A percentile compares a stretch with the other conserved stretches of the same genome.
Conservation (phyloP, 805 yeast species). For the Schizosaccharomyces japonicus region DNA sequence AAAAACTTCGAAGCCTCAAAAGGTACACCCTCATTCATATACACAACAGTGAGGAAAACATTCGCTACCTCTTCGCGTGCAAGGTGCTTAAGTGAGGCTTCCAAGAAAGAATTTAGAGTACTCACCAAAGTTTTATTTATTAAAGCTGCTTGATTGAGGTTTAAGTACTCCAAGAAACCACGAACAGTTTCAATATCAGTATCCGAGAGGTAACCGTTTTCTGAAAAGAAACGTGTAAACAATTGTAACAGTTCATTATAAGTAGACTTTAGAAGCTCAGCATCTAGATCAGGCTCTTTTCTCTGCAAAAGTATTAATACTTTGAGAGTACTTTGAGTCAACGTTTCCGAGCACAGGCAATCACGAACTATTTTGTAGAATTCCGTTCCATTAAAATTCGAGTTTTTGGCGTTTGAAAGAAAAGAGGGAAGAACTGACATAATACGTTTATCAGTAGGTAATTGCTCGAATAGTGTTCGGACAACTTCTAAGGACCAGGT, state of each 20-base stretch:
- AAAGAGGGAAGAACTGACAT: too few relatives aligned
- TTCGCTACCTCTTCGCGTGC: background rate
- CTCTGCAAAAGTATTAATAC: too few relatives aligned
- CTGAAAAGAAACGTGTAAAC: background rate
- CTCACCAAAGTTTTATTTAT: background rate
- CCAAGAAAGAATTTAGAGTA: background rate
- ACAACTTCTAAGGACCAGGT: too few relatives aligned
- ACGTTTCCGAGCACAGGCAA: too few relatives aligned
- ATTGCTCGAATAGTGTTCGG: too few relatives aligned
- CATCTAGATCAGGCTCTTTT: too few relatives aligned
- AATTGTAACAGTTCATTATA: background rate
- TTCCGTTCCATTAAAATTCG: too few relatives aligned
- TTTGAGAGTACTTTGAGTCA: too few relatives aligned
- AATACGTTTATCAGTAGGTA: too few relatives aligned
- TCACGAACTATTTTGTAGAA: too few relatives aligned
- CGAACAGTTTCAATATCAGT: background rate
- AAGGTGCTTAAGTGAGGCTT: background rate
- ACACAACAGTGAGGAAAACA: background rate
- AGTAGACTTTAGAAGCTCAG: too few relatives aligned
- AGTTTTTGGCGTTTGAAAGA: too few relatives aligned
- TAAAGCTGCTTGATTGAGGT: background rate
- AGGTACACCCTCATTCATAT: background rate
- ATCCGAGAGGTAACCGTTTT: background rate
- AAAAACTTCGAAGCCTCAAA: constrained; percentile 21
- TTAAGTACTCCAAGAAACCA: background rate